Evolutionary conservation across 495 filamentous ascomycete genomes (phyloP).

Genomic region (Thozetella sp.): DNA sequence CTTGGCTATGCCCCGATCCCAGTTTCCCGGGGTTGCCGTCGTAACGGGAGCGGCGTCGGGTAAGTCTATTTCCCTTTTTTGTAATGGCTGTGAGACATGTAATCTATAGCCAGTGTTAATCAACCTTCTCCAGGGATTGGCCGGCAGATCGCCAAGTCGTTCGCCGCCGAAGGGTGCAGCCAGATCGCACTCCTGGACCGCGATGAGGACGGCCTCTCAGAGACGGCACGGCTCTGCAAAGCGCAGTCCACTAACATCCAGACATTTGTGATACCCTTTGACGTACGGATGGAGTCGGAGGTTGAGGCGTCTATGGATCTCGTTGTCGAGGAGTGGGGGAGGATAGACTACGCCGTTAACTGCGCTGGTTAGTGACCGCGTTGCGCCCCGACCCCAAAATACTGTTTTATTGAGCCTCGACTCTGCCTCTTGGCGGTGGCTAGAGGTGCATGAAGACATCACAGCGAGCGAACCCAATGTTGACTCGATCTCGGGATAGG

Average conservation of each 20-base stretch:
- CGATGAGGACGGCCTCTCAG: constrained; percentile 31
- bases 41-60: constrained; percentile 25
- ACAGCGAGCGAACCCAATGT: no score
- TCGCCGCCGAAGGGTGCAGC: constrained; percentile 45
- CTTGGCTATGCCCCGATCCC: neutral
- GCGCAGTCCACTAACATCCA: constrained; percentile 19
- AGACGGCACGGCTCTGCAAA: constrained; percentile 28
- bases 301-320: constrained; percentile 37
- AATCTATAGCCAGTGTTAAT: neutral
- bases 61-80: neutral
- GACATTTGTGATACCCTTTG: constrained; percentile 28
- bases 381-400: no score
- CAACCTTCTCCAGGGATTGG: constrained; percentile 43
- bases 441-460: no score
- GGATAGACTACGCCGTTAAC: constrained; percentile 55
- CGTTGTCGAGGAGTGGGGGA: constrained; percentile 35
- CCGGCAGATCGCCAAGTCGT: constrained; percentile 41
- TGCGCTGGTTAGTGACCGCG: constrained; percentile 38
- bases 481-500: constrained; percentile 4
- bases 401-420: neutral
- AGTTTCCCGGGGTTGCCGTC: constrained; percentile 19
- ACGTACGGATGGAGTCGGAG: constrained; percentile 40
- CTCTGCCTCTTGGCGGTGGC: no score
- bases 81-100: no score
- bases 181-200: constrained; percentile 48